Conservation (phyloP, 345 rosid genomes). For the Lenwebbia sp. region DNA sequence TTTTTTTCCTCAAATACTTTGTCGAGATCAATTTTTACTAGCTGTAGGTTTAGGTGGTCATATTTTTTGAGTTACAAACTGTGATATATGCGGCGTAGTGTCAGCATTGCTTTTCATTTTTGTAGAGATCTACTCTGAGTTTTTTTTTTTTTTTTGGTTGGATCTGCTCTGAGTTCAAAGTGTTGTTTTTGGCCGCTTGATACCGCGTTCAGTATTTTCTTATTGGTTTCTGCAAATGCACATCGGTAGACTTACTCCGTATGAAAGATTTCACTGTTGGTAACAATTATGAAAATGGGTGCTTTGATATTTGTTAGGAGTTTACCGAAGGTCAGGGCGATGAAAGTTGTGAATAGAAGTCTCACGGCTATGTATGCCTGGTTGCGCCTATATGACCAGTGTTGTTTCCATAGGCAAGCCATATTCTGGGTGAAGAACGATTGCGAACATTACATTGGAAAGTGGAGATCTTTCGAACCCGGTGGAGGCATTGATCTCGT, state of each 20-base stretch:
- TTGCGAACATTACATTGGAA: conserved; percentile 35
- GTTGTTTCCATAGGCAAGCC: conserved; percentile 66
- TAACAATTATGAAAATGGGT: not conserved
- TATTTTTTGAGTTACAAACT: conserved; percentile 13
- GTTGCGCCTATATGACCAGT: conserved; percentile 58
- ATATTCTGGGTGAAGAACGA: conserved; percentile 30
- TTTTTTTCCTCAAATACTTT: not conserved
- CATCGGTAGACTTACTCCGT: not conserved
- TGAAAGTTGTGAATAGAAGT: conserved; percentile 35
- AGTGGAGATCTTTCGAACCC: conserved; percentile 33
- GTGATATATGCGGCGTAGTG: conserved; percentile 34
- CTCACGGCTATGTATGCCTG: conserved; percentile 40
- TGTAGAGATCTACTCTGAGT: not conserved
- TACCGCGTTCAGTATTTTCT: not conserved
- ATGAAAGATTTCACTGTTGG: not conserved
- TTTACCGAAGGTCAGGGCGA: conserved; percentile 32
- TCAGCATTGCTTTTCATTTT: not conserved
- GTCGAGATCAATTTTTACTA: not conserved
- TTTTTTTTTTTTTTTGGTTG: no score
- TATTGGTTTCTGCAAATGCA: not conserved
- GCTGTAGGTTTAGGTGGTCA: conserved; percentile 14
- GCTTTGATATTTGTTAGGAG: not conserved
- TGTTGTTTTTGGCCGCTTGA: not conserved
- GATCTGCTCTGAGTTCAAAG: not conserved
- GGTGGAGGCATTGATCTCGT: conserved; percentile 37